Conservation (phyloP, 2,329 filamentous ascomycete species). For the Aspergillus puulaauensis region DNA sequence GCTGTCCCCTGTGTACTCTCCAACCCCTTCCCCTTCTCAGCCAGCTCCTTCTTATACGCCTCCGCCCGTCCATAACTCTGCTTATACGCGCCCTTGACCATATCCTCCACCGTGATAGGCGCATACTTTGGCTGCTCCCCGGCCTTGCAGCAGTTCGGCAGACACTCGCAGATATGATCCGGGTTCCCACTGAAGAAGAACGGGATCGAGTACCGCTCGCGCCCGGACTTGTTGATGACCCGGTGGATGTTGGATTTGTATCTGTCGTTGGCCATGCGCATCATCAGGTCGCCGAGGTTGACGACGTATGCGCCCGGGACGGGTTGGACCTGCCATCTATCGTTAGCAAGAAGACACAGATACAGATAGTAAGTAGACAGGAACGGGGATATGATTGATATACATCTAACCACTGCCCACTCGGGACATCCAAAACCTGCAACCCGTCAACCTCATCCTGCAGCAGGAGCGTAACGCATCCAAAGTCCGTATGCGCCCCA, state of each 20-base stretch:
- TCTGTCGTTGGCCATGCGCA: slow-evolving; percentile 43
- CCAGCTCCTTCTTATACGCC: slow-evolving; percentile 39
- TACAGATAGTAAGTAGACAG: no score
- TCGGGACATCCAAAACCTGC: slow-evolving; percentile 33
- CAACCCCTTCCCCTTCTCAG: slow-evolving; percentile 11
- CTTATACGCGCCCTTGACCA: slow-evolving; percentile 42
- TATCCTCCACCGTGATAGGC: slow-evolving; percentile 45
- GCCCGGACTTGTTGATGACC: slow-evolving; percentile 42
- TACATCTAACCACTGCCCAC: slow-evolving; percentile 34
- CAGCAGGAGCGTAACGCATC: slow-evolving; percentile 41
- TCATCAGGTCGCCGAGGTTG: slow-evolving; percentile 41
- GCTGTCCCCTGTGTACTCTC: slow-evolving; percentile 5
- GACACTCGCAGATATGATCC: slow-evolving; percentile 43
- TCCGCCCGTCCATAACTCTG: slow-evolving; percentile 46
- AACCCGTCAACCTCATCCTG: slow-evolving; percentile 43
- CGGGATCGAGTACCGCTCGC: slow-evolving; percentile 43
- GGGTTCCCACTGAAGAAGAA: slow-evolving; percentile 48
- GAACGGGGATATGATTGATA: no score
- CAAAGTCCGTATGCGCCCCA: slow-evolving; percentile 47
- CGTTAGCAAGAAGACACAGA: no score
- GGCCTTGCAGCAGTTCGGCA: slow-evolving; percentile 41
- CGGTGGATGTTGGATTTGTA: slow-evolving; percentile 45
- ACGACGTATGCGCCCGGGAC: slow-evolving; percentile 31
- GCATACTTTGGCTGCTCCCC: slow-evolving; percentile 41
- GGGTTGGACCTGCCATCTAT: slow-evolving; percentile 21